Base-by-base conservation (phyloP, 495 filamentous ascomycete genomes). In the Trichoderma reesei region DNA sequence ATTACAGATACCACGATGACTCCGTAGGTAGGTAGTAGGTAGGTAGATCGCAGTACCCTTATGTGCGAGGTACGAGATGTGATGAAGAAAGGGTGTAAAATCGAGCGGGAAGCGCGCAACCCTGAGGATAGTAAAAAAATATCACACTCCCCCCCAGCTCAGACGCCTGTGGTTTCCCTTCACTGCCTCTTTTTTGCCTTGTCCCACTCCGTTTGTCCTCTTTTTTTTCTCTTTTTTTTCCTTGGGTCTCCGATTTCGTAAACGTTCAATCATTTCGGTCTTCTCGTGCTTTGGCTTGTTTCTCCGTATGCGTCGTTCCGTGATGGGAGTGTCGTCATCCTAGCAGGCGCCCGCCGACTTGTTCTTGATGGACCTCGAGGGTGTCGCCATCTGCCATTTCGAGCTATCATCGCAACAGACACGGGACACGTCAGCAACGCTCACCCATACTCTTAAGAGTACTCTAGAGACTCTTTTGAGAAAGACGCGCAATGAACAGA, bases 301-400 rank as follows among this genome's bases (percentile, higher is more conserved):
- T n/a, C n/a, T n/a, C n/a, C n/a, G n/a, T n/a, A n/a, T n/a, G n/a
- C n/a, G n/a, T n/a, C n/a, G n/a, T n/a, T n/a, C n/a, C n/a, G n/a
- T n/a, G n/a, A n/a, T n/a, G n/a, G n/a, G n/a, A n/a, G 46, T 18
- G 51, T 63, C 64, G 77, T 68, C 73, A 81, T 61, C 36, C 33
- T 14, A 61, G 59, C 39, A 39, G 7, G 36, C 59, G 51, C 41
- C 88, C 90, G 64, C 94, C 95, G 64, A 98, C 96, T 73, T 99
- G 95, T 73, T 99, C 95, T 70, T 98, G 95, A 76, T 98, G 95
- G 34, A 99, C 95, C 72, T 99, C 95, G 9, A 99, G 85, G 2
- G 90, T 95, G 70, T 99, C 95, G 16, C 95, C 94, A 68, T 99
- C 95, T 68, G 86, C 80, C 94, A 98, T 98, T 41, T 98, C 94